Percentiles rank a stretch among this genome's conserved stretches.
phyloP scores from a whole-genome alignment of 345 rosid genomes.

The Lenwebbia sp. region DNA sequence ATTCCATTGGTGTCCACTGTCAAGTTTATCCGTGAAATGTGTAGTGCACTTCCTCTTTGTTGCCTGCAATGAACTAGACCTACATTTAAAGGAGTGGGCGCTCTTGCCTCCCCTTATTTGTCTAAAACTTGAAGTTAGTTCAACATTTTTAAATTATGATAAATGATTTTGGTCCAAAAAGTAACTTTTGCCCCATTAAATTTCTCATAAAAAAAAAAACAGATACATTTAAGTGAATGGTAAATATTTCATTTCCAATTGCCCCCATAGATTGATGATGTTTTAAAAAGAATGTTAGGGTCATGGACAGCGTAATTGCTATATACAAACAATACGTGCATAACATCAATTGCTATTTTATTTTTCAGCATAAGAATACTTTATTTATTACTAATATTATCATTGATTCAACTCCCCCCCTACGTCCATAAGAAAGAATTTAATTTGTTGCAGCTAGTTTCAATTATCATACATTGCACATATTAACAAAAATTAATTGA shows the following conservation, averaged over 20 bases:
- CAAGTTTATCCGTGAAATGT: background rate
- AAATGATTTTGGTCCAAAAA: background rate
- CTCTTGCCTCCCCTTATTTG: background rate
- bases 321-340: background rate
- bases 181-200: background rate
- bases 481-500: background rate
- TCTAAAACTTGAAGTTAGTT: background rate
- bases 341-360: background rate
- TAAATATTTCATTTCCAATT: background rate
- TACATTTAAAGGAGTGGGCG: background rate
- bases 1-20: background rate
- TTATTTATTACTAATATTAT: background rate
- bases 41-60: background rate
- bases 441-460: background rate
- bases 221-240: background rate
- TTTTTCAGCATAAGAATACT: background rate
- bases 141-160: background rate
- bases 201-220: background rate
- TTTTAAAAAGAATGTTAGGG: background rate
- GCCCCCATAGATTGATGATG: background rate
- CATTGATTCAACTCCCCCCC: background rate
- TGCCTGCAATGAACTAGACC: background rate
- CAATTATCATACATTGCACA: background rate
- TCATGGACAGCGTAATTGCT: background rate
- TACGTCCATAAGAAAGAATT: background rate